Evolutionary conservation across 495 filamentous ascomycete species (phyloP).

Genomic region (Penicillium silybi): DNA sequence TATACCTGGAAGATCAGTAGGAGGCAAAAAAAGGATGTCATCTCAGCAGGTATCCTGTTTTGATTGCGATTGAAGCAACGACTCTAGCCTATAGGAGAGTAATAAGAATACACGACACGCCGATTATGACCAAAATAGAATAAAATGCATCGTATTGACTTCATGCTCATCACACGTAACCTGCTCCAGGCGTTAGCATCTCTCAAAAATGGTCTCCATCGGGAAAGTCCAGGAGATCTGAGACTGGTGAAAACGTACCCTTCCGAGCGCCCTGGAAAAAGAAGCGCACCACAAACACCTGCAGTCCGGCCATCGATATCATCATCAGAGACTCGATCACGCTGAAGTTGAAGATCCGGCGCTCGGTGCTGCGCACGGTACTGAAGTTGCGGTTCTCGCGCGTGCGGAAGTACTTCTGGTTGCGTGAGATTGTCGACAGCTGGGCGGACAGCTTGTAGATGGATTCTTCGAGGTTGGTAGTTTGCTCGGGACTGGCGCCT

Average conservation of each 20-base stretch:
- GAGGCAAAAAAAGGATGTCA: background rate
- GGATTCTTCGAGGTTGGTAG: slow-evolving; percentile 85
- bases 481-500: slow-evolving; percentile 88
- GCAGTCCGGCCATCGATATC: slow-evolving; percentile 91
- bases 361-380: slow-evolving; percentile 94
- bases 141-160: slow-evolving; percentile 29
- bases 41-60: background rate
- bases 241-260: slow-evolving; percentile 43
- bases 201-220: background rate
- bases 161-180: slow-evolving; percentile 45
- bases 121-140: background rate
- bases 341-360: slow-evolving; percentile 94
- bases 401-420: slow-evolving; percentile 99
- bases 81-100: background rate
- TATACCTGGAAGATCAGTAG: background rate
- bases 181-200: slow-evolving; percentile 9
- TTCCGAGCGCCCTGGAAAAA: slow-evolving; percentile 93
- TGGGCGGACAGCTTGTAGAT: slow-evolving; percentile 93
- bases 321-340: slow-evolving; percentile 89
- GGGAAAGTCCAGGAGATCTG: background rate
- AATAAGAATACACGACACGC: background rate
- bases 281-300: slow-evolving; percentile 97
- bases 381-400: slow-evolving; percentile 98
- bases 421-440: slow-evolving; percentile 91
- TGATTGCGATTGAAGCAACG: background rate